Percentiles rank a stretch among this genome's conserved stretches.
Evolutionary conservation across 2,329 filamentous ascomycete genomes (phyloP).

Genomic region (Juglanconis oblonga): DNA sequence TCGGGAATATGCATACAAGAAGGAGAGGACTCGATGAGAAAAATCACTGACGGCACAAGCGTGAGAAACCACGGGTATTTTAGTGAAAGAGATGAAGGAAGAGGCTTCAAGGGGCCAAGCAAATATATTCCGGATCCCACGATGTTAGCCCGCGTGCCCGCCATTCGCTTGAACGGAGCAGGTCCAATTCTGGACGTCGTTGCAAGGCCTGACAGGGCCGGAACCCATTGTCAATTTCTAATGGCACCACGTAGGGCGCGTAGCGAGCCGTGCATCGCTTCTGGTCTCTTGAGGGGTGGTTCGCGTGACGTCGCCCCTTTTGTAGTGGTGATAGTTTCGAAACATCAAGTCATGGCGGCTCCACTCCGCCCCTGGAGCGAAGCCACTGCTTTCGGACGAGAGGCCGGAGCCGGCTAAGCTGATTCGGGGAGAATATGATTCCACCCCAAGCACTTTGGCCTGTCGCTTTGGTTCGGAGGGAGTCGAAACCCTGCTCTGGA

Average conservation of each 20-base stretch:
- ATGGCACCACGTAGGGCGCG: conserved; percentile 8
- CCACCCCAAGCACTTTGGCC: neutral
- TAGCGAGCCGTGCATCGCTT: neutral
- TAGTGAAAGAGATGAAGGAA: neutral
- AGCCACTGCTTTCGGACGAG: neutral
- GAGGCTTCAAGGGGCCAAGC: neutral
- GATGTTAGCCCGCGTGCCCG: neutral
- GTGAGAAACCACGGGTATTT: neutral
- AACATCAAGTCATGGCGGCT: conserved; percentile 8
- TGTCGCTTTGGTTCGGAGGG: neutral
- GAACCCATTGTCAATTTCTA: neutral
- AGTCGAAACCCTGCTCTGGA: neutral
- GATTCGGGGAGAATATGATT: conserved; percentile 1
- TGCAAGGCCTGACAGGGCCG: neutral
- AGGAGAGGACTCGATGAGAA: neutral
- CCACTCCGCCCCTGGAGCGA: conserved; percentile 4
- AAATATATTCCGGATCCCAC: conserved; percentile 10
- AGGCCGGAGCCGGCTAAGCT: conserved; percentile 3
- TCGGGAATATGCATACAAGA: neutral
- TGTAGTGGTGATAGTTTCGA: conserved; percentile 12
- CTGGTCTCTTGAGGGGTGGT: neutral
- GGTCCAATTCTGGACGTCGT: neutral
- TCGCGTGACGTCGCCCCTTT: neutral
- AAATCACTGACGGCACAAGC: neutral
- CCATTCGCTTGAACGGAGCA: conserved; percentile 4